Evolutionary conservation across 306 rosid genomes (phyloP), one percentile per base, ranked within the genome.

Genomic region (Amphicarpaea edgeworthii): DNA sequence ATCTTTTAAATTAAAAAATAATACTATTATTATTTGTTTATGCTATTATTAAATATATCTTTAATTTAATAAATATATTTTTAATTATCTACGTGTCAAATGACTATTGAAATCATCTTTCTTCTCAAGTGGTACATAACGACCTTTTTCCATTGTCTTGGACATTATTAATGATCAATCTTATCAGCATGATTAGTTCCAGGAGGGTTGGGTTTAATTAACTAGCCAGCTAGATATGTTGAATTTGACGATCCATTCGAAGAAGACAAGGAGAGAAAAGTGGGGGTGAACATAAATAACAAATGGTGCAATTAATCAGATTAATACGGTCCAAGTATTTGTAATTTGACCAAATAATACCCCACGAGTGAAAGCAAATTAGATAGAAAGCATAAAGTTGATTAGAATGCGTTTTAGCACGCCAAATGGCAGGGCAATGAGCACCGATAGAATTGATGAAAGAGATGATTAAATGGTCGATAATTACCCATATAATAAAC

Each of bases 71-170:
- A n/a, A n/a, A n/a, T n/a, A n/a, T n/a, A n/a, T n/a, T n/a, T n/a
- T n/a, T n/a, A n/a, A n/a, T n/a, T n/a, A n/a, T n/a, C n/a, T n/a
- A n/a, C n/a, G n/a, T n/a, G n/a, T n/a, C n/a, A n/a, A n/a, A n/a
- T n/a, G n/a, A n/a, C n/a, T n/a, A n/a, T n/a, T n/a, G n/a, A n/a
- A n/a, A n/a, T n/a, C n/a, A n/a, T n/a, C n/a, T n/a, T n/a, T n/a
- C n/a, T n/a, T n/a, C n/a, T n/a, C n/a, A n/a, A n/a, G n/a, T n/a
- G n/a, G n/a, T n/a, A n/a, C n/a, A n/a, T 50, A 50, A 61, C 73
- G 12, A 69, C 54, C 68, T 81, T 78, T 81, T 78, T 85, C 32
- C 79, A 68, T 34, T 68, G 72, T 63, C 73, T 63, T 62, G 76
- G 71, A 84, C 58, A 74, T 37, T 62, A 74, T 37, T 62, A 12